phyloP scores from a whole-genome alignment of 164 flowering plant genomes.

The Akebia trifoliata region DNA sequence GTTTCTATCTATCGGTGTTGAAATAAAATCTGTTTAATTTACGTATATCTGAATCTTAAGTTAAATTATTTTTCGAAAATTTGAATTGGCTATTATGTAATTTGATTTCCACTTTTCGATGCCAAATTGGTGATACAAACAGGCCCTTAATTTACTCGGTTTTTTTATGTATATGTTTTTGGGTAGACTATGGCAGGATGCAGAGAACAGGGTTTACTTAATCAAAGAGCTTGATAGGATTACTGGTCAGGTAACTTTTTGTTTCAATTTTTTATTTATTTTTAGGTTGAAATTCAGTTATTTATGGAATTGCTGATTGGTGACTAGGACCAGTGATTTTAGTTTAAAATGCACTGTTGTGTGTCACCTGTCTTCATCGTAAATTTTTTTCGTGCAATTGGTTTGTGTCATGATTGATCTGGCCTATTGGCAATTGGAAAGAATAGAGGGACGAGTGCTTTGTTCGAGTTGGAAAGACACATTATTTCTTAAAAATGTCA shows the following conservation, averaged over 20 bases:
- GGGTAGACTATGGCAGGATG: slow-evolving; percentile 86
- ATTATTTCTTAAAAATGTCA: too few species aligned
- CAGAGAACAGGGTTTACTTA: slow-evolving; percentile 72
- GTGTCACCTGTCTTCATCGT: too few species aligned
- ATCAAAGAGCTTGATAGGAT: slow-evolving; percentile 81
- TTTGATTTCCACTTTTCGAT: neutral
- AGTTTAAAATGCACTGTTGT: too few species aligned
- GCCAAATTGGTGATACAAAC: neutral
- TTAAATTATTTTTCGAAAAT: too few species aligned
- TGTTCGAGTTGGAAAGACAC: too few species aligned
- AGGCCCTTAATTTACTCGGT: neutral
- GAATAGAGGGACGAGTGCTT: too few species aligned
- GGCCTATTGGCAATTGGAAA: too few species aligned
- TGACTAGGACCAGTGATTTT: too few species aligned
- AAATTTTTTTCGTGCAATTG: too few species aligned
- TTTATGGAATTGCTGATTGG: neutral
- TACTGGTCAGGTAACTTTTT: slow-evolving; percentile 66
- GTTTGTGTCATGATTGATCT: too few species aligned
- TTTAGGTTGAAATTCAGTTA: neutral
- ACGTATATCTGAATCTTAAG: neutral
- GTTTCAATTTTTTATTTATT: neutral
- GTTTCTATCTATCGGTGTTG: neutral
- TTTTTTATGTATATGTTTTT: neutral
- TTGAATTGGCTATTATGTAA: too few species aligned
- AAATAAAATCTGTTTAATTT: neutral